Evolutionary conservation across 2,329 filamentous ascomycete genomes (phyloP), one percentile per base, ranked within the genome.

Genomic region (Rhynchosporium secalis): DNA sequence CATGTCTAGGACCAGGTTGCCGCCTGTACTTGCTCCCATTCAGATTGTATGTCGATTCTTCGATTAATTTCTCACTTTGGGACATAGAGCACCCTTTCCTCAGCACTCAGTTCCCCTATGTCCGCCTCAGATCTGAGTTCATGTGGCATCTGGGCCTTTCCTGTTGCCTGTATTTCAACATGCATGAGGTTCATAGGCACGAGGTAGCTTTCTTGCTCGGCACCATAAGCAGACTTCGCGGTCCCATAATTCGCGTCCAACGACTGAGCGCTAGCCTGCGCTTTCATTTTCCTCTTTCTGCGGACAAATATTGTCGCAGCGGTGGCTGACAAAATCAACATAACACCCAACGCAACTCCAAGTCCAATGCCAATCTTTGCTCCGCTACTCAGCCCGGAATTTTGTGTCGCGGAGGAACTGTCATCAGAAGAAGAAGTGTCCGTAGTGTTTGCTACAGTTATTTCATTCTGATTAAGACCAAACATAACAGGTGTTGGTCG

Each of bases 361-460:
- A 66, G 46, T 7, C 61, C 64, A 26, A 66, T 62, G 6, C 64
- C 61, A 9, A 58, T 58, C 26, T 63, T 65, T 2, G 59, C 58
- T 6, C 49, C 58, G 13, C 48, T 47, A 31, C 61, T 60, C 12
- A 55, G 13, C 40, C 63, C 57, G 20, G 20, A 20, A 20, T 20
- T 20, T 20, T 20, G 20, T 20, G 20, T 20, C 20, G 20, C 20
- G 1, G 20, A 20, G 20, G 20, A 20, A 20, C 1, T 20, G 1
- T 20, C 1, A 20, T 20, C 20, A 20, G 20, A 20, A 20, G 20
- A 20, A 20, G 20, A 20, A 20, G 20, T 20, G 1, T 20, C 20
- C 13, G 41, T 9, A 26, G 43, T 3, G 6, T 46, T 46, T 6
- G 10, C 26, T 41, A 36, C n/a, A 20, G 61, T 38, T 3, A 36